Evolutionary conservation across 1,284 basidiomycete species (phyloP), one percentile per base, ranked within the genome.

Genomic region (Tetrapyrgos nigripes): DNA sequence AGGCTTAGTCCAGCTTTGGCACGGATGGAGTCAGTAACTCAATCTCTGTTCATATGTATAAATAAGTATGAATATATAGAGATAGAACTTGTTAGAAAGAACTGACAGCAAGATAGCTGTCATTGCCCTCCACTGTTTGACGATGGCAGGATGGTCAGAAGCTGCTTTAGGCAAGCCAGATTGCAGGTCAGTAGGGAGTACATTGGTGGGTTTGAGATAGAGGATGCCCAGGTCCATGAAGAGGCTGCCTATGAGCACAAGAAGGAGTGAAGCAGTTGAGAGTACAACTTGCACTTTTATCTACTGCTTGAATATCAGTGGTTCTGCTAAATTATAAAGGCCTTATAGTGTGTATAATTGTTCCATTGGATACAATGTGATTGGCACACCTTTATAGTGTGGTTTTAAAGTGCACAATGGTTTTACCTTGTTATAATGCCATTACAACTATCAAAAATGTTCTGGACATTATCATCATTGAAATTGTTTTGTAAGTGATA

Each of bases 101-200:
- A 80, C 89, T 66, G 68, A 94, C 93, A 98, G 81, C 68, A 91
- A 86, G 60, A 97, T 91, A 37, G 98, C 92, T 0, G 96, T 98
- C 81, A 97, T 83, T 0, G 96, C 95, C 54, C 97, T 81, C 96
- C 96, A 97, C 76, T n/a, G n/a, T n/a, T 98, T 97, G 43, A 98
- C 88, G 53, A 98, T 89, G 4, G 94, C 94, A 0, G 94, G 92
- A 70, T 96, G 93, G 0, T 89, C 89, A 0, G 93, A 83, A 14
- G 81, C 73, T 37, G 92, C 78, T 45, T 83, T 82, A 13, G 91
- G 86, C 56, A 94, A 78, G 29, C 80, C 74, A 21, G 86, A 78
- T 33, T 75, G 71, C 0, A 79, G 66, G 56, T 86, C 76, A 2
- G 83, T 65, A 0, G 82, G 79, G 26, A 89, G 73, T 13, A 69